Percentiles rank a stretch among this genome's conserved stretches.
These are phyloP conservation scores for Diaporthe vaccinii DNA, from an alignment of 2,329 filamentous ascomycete genomes.

Conservation along the genomic window DNA sequence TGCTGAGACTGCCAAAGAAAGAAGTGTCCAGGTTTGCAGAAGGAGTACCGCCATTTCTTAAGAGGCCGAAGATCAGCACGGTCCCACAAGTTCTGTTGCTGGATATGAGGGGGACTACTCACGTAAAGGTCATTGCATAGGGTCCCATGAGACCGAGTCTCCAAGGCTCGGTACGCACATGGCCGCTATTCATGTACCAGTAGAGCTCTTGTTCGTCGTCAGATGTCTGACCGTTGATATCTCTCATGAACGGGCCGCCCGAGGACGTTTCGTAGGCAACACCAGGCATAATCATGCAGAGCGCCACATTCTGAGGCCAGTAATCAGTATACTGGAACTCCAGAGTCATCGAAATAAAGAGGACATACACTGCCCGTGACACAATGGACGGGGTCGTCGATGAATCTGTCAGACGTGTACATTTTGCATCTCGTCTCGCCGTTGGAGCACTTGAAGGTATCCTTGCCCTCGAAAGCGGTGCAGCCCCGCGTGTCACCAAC, in stretches of 20 bases:
- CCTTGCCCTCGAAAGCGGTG: constrained; percentile 69
- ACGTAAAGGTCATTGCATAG: constrained; percentile 57
- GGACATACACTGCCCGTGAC: constrained; percentile 60
- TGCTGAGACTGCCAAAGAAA: constrained; percentile 53
- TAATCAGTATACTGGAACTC: constrained; percentile 43
- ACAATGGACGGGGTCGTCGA: constrained; percentile 76
- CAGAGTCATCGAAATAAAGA: neutral
- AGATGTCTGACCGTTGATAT: constrained; percentile 76
- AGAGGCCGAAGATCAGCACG: neutral
- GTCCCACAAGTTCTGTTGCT: too few relatives aligned
- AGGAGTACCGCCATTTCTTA: constrained; percentile 3
- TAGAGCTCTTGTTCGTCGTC: constrained; percentile 70
- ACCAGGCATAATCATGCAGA: constrained; percentile 71
- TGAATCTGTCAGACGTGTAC: constrained; percentile 78
- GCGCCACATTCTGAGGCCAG: constrained; percentile 57
- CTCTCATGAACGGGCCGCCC: constrained; percentile 76
- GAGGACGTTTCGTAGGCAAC: constrained; percentile 67
- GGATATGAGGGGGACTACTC: neutral
- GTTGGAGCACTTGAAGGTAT: constrained; percentile 68
- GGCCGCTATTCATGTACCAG: constrained; percentile 78
- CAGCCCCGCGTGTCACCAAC: constrained; percentile 68
- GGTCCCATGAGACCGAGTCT: constrained; percentile 76
- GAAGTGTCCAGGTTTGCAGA: constrained; percentile 23
- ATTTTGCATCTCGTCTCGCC: constrained; percentile 78
- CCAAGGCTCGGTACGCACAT: constrained; percentile 72